Evolutionary conservation across 257 asterid genomes (phyloP).

Genomic region (Nicotiana benthamiana): DNA sequence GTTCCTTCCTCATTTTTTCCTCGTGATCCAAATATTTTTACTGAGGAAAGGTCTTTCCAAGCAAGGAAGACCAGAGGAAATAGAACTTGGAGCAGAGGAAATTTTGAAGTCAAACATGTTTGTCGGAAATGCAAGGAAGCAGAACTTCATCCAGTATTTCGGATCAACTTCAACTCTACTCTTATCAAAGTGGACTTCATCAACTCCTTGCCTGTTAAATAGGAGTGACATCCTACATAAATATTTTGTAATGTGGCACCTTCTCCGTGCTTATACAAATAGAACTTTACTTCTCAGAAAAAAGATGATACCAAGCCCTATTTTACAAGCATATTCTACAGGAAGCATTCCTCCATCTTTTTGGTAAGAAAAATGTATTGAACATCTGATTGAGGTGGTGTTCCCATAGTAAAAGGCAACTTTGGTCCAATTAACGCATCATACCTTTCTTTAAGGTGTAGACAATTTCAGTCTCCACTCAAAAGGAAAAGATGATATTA

Average conservation of each 20-base stretch:
- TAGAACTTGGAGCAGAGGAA: background rate
- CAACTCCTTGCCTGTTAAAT: background rate
- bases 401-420: background rate
- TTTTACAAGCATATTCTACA: background rate
- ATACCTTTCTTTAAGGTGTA: background rate
- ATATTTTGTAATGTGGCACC: background rate
- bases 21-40: background rate
- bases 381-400: background rate
- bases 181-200: background rate
- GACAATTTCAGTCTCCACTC: background rate
- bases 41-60: background rate
- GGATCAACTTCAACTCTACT: slow-evolving; percentile 1
- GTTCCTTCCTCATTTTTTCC: background rate
- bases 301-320: slow-evolving; percentile 10
- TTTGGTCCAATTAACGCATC: background rate
- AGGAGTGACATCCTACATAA: background rate
- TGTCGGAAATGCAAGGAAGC: background rate
- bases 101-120: background rate
- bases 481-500: background rate
- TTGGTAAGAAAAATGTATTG: background rate
- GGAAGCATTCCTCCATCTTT: slow-evolving; percentile 1
- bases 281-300: background rate
- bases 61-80: background rate
- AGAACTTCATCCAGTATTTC: background rate
- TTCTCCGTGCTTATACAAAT: background rate